Conservation (phyloP, 192 early-diverging fungal genomes). For the Coemansia sp. region DNA sequence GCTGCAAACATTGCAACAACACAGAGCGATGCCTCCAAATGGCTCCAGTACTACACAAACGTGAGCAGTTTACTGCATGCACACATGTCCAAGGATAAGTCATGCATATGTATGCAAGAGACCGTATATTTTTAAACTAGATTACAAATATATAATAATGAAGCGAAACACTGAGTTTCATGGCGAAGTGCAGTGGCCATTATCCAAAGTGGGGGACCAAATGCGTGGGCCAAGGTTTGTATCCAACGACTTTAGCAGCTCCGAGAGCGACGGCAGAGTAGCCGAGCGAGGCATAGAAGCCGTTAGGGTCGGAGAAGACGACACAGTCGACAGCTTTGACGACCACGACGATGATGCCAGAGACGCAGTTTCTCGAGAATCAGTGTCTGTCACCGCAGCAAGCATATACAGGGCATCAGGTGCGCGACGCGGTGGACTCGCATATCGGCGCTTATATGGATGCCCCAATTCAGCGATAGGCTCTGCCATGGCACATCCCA, state of each 20-base stretch:
- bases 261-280: slow-evolving; percentile 36
- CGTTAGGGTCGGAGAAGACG: slow-evolving; percentile 22
- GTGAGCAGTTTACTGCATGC: neutral
- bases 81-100: neutral
- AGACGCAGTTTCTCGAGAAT: neutral
- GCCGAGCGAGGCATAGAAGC: slow-evolving; percentile 14
- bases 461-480: neutral
- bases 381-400: slow-evolving; percentile 33
- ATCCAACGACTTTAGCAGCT: slow-evolving; percentile 34
- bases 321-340: slow-evolving; percentile 22
- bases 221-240: neutral
- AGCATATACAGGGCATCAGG: slow-evolving; percentile 35
- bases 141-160: neutral
- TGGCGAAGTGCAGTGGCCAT: slow-evolving; percentile 2
- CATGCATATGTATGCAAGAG: slow-evolving; percentile 3
- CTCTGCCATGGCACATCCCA: neutral
- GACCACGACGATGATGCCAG: slow-evolving; percentile 14
- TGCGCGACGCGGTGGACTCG: neutral
- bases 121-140: neutral
- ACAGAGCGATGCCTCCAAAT: too few species aligned
- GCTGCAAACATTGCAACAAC: neutral
- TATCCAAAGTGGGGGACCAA: neutral
- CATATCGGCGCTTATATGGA: slow-evolving; percentile 19
- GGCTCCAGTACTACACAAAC: neutral
- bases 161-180: neutral